Conservation (phyloP, 2,329 filamentous ascomycete genomes). For the Fusarium continuum region DNA sequence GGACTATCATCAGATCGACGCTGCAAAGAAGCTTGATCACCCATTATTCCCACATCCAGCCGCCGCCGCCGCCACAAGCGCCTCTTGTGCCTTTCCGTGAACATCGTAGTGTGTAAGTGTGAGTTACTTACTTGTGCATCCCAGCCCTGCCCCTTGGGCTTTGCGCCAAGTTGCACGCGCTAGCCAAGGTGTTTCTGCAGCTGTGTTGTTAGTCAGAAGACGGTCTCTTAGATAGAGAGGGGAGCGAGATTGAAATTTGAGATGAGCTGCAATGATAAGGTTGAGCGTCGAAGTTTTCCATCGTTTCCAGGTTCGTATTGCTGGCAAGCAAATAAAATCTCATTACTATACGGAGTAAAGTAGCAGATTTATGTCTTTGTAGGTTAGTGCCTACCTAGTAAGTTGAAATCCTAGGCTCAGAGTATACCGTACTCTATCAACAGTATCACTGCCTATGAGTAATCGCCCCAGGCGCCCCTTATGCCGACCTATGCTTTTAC, state of each 20-base stretch:
- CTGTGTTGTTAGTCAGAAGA: conserved; percentile 28
- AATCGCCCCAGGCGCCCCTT: conserved; percentile 17
- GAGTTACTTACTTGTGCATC: conserved; percentile 6
- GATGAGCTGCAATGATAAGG: conserved; percentile 16
- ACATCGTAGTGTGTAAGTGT: conserved; percentile 7
- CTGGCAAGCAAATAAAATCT: neutral
- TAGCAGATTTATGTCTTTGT: neutral
- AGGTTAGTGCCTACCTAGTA: no score
- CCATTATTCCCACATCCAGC: conserved; percentile 15
- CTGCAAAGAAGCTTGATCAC: conserved; percentile 24
- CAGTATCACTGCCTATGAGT: neutral
- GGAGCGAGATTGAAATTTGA: conserved; percentile 24
- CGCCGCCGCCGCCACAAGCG: conserved; percentile 39
- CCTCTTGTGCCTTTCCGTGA: conserved; percentile 21
- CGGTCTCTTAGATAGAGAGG: conserved; percentile 19
- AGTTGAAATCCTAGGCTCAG: neutral
- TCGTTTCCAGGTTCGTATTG: neutral
- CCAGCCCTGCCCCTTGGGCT: conserved; percentile 23
- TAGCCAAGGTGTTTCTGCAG: conserved; percentile 33
- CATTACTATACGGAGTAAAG: neutral
- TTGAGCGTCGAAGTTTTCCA: conserved; percentile 1
- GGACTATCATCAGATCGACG: conserved; percentile 36
- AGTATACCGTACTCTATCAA: neutral
- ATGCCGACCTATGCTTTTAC: conserved; percentile 18
- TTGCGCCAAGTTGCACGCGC: conserved; percentile 20